phyloP scores from a whole-genome alignment of 2,329 filamentous ascomycete genomes.

The Myriosclerotinia duriaeana region DNA sequence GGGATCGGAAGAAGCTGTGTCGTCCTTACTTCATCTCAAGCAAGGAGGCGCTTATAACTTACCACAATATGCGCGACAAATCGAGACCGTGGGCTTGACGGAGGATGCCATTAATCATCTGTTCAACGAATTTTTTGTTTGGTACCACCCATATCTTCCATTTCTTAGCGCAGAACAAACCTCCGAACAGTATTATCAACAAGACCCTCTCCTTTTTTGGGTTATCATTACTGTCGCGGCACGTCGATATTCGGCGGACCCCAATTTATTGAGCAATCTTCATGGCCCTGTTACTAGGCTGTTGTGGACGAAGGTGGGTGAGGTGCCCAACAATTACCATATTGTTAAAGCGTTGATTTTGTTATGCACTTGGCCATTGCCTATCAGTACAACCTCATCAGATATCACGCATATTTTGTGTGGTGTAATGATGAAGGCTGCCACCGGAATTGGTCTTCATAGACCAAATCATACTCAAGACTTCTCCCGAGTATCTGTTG shows the following conservation, averaged over 20 bases:
- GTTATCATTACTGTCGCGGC: conserved; percentile 73
- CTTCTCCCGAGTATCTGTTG: conserved; percentile 72
- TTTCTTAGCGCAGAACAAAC: conserved; percentile 66
- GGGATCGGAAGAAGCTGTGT: conserved; percentile 68
- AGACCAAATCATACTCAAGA: conserved; percentile 80
- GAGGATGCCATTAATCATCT: conserved; percentile 63
- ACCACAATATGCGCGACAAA: conserved; percentile 41
- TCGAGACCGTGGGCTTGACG: conserved; percentile 63
- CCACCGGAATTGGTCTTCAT: conserved; percentile 79
- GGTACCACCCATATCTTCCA: conserved; percentile 75
- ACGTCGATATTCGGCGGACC: conserved; percentile 65
- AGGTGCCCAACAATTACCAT: conserved; percentile 75
- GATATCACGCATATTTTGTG: conserved; percentile 77
- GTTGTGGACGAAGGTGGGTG: conserved; percentile 74
- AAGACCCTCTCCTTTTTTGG: conserved; percentile 84
- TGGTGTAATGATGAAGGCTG: conserved; percentile 84
- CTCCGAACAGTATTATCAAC: conserved; percentile 72
- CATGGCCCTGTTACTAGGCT: conserved; percentile 68
- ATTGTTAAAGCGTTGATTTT: conserved; percentile 80
- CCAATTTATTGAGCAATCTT: conserved; percentile 61
- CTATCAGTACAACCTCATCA: conserved; percentile 75
- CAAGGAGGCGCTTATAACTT: conserved; percentile 55
- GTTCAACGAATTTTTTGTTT: conserved; percentile 72
- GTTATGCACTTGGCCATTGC: conserved; percentile 78
- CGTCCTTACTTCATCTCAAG: conserved; percentile 65